A percentile compares a stretch with the other conserved stretches of the same genome.
Conservation (phyloP, 805 yeast species). For the Blastobotrys peoriensis region DNA sequence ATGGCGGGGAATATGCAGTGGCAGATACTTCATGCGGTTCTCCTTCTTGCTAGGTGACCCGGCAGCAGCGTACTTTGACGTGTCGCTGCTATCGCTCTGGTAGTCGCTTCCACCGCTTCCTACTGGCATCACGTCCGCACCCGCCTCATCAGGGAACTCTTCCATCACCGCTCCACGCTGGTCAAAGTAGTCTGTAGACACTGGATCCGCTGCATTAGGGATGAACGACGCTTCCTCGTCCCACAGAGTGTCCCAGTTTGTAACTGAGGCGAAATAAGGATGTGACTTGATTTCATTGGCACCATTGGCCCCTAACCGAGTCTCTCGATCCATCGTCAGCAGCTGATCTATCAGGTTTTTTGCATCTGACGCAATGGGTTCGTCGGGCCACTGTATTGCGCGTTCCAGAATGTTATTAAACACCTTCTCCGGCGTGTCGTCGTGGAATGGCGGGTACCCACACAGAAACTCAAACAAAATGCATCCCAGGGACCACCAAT, state of each 20-base stretch:
- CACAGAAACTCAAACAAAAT: constrained; percentile 84
- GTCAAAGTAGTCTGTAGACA: constrained; percentile 88
- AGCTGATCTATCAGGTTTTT: constrained; percentile 64
- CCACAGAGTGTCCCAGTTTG: constrained; percentile 66
- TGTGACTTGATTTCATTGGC: constrained; percentile 74
- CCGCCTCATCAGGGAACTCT: constrained; percentile 44
- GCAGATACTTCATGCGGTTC: constrained; percentile 21
- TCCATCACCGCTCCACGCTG: constrained; percentile 75
- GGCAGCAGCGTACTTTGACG: neutral
- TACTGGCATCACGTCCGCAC: neutral
- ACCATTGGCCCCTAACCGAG: constrained; percentile 69
- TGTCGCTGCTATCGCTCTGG: constrained; percentile 13
- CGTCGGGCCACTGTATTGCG: constrained; percentile 77
- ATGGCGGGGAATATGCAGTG: constrained; percentile 48
- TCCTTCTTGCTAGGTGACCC: constrained; percentile 4
- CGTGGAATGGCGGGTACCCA: constrained; percentile 95
- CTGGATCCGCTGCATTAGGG: constrained; percentile 74
- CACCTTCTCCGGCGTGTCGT: constrained; percentile 67
- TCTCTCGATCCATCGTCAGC: constrained; percentile 54
- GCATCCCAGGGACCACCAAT: constrained; percentile 99
- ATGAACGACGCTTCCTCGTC: constrained; percentile 73
- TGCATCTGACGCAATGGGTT: constrained; percentile 55
- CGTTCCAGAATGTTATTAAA: constrained; percentile 74
- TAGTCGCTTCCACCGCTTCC: constrained; percentile 3
- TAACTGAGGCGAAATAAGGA: constrained; percentile 61